These are phyloP conservation scores for Talaromyces piceae DNA, from an alignment of 2,329 filamentous ascomycete species.

Conservation along the genomic window DNA sequence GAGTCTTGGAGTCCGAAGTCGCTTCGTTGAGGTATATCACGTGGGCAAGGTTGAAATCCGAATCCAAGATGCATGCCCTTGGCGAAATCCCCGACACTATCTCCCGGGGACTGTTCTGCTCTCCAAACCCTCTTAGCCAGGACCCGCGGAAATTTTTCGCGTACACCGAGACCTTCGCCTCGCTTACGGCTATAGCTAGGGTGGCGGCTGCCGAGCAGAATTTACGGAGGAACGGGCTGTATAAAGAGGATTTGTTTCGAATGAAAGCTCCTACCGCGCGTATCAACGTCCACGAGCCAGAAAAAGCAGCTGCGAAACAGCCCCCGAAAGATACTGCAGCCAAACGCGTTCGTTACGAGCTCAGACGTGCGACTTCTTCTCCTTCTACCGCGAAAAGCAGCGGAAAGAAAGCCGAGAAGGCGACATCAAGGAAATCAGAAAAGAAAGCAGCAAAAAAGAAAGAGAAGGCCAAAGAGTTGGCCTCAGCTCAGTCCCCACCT, in stretches of 20 bases:
- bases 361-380: no score
- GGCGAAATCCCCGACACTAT: slow-evolving; percentile 11
- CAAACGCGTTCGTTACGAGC: no score
- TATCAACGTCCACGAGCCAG: no score
- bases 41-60: slow-evolving; percentile 19
- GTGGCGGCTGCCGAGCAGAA: background rate
- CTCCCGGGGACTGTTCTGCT: slow-evolving; percentile 14
- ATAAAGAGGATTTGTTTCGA: no score
- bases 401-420: no score
- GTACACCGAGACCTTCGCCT: slow-evolving; percentile 13
- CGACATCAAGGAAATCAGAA: background rate
- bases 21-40: slow-evolving; percentile 13
- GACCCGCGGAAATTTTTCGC: slow-evolving; percentile 14
- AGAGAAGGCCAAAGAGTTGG: background rate
- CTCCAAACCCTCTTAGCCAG: slow-evolving; percentile 18
- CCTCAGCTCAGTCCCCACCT: background rate
- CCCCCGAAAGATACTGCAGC: no score
- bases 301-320: no score
- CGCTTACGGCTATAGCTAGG: background rate
- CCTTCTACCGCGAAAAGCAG: no score
- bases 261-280: no score
- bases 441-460: background rate
- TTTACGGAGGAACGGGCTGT: background rate
- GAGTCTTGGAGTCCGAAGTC: background rate
- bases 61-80: slow-evolving; percentile 15